Base-by-base conservation (phyloP, 2,329 filamentous ascomycete genomes). In the Fusarium aywerte region DNA sequence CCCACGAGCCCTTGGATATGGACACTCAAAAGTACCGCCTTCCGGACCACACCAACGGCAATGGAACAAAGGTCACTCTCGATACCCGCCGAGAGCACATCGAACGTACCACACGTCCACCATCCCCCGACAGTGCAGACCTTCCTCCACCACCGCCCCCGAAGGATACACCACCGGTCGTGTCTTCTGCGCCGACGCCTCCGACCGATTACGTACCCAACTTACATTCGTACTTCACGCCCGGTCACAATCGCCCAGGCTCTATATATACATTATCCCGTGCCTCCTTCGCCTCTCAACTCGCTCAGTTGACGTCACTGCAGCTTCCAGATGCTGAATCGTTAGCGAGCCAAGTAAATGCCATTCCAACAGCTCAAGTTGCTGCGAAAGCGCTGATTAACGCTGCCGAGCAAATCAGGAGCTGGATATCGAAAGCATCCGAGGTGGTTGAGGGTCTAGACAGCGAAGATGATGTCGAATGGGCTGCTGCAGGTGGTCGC, bases 391-490 rank as follows among this genome's bases (percentile, higher is more conserved):
- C 93, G 1, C 84, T 98, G 54, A 90, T 92, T 68, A 91, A 92
- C 69, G 93, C 95, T 12, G 93, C 94, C 6, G 92, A 96, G 64
- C 94, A 98, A 78, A 98, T 99, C 69, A 87, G 91, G 66, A 90
- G 91, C 73, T 99, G 96, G 96, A 97, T 97, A 75, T 87, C 87
- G 67, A 97, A 97, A 77, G 95, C 95, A 1, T 90, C 90, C 0
- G 93, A 97, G 73, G 94, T 98, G 31, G 89, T 99, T 52, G 87
- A 87, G 54, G 94, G 94, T 7, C 82, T 99, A 39, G 93, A 98
- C 76, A 93, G 94, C 52, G 95, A 98, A 66, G 96, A 98, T 77
- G 96, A 99, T 75, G 93, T 98, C 16, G 95, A 98, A 78, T 99
- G 96, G 96, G 94, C 96, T 3, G 95, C 94, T 3, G 88, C 88